These are phyloP conservation scores for Sergeia podlipaevii DNA, from an alignment of 208 protist species.

Conservation along the genomic window DNA sequence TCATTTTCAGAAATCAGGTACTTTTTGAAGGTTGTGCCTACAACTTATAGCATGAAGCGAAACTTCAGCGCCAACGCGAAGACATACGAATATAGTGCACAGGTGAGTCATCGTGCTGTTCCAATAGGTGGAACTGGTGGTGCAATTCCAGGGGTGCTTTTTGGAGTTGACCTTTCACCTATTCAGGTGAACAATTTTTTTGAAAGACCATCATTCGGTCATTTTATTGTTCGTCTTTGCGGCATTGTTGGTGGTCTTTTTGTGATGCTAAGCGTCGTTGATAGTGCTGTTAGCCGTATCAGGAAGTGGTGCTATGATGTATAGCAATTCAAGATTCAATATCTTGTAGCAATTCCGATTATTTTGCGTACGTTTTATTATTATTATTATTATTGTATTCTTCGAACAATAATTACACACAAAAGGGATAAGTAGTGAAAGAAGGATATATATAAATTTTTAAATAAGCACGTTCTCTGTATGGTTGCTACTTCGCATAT, in stretches of 20 bases:
- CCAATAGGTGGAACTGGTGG: constrained; percentile 22
- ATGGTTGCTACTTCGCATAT: no score
- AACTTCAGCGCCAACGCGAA: constrained; percentile 8
- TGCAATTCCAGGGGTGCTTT: constrained; percentile 37
- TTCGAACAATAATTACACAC: no score
- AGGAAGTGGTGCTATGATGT: background rate
- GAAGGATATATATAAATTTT: no score
- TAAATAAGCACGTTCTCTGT: no score
- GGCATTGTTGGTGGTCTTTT: constrained; percentile 88
- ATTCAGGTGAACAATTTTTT: constrained; percentile 83
- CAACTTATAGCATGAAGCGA: constrained; percentile 32
- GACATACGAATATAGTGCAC: constrained; percentile 74
- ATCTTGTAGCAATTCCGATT: no score
- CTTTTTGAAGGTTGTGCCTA: constrained; percentile 64
- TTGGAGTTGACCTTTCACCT: constrained; percentile 57
- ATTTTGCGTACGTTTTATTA: no score
- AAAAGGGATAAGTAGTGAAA: no score
- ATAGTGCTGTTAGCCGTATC: constrained; percentile 35
- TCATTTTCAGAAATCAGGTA: constrained; percentile 45
- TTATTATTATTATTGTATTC: no score
- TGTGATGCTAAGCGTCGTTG: constrained; percentile 71
- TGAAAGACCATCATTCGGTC: constrained; percentile 43
- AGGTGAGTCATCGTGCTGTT: constrained; percentile 30
- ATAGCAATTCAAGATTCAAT: no score
- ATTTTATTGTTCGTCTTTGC: constrained; percentile 79